Evolutionary conservation across 129 eudicot species (phyloP), one percentile per base, ranked within the genome.

Genomic region (Flaveria brownii): DNA sequence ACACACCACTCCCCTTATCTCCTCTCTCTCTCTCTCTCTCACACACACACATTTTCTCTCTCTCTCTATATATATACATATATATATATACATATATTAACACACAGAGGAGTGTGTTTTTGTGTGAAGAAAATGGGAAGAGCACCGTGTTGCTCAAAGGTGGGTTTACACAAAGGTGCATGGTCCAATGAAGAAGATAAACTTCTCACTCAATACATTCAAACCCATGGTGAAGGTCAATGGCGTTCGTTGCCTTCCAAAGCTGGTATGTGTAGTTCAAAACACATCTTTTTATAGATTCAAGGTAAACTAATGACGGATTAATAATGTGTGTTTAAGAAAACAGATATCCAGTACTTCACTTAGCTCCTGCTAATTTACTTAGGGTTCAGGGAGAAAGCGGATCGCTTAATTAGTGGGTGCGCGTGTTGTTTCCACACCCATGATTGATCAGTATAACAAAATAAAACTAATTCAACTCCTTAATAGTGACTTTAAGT

Each of bases 161-260:
- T 82, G 0, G 86, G 86, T 33, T 72, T 82, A 74, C 82, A 82
- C 71, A 56, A 82, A 57, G 86, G 86, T 25, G 82, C 86, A 16
- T 82, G 86, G 86, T 82, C 86, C 11, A 67, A 30, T 67, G 79
- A 82, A 77, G 86, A 82, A 77, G 86, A 82, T 42, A 72, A 72
- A 50, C 82, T 82, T 22, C 86, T 82, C 49, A 82, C 81, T 1
- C 25, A 77, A 17, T 82, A 82, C 72, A 82, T 82, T 77, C 82
- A 82, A 72, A 72, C 82, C 23, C 47, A 82, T 41, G 86, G 86
- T 49, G 79, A 82, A 65, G 86, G 86, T 20, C 86, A 82, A 72
- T 82, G 86, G 86, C 78, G 82, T 28, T 47, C 82, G 9, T 18
- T 82, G 68, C 86, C 86, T 55, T 65, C 82, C 13, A 82, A 82